Base-by-base conservation (phyloP, 1,284 basidiomycete genomes). In the Puccinia hordei region DNA sequence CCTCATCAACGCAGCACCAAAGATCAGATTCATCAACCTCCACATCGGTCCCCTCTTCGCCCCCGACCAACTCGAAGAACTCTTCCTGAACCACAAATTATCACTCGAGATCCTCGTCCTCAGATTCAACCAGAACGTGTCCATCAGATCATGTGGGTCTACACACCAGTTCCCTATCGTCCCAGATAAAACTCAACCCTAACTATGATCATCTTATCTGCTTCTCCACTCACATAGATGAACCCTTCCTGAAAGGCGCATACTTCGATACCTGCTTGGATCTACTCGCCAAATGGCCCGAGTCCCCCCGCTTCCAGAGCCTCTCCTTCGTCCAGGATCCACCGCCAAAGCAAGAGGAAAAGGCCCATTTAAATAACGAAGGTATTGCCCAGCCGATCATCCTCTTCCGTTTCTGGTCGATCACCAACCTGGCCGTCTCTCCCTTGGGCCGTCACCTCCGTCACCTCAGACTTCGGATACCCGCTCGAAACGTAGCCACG, bases 181-280 rank as follows among this genome's bases (percentile, higher is more conserved):
- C n/a, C n/a, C n/a, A n/a, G n/a, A n/a, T n/a, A n/a, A n/a, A n/a
- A n/a, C n/a, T n/a, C n/a, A n/a, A n/a, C n/a, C n/a, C n/a, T n/a
- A n/a, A n/a, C n/a, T n/a, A n/a, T n/a, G n/a, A n/a, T n/a, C n/a
- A n/a, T n/a, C n/a, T n/a, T n/a, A n/a, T n/a, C n/a, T n/a, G n/a
- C n/a, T n/a, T n/a, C n/a, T n/a, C n/a, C n/a, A n/a, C n/a, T n/a
- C n/a, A n/a, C n/a, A 5, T 24, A 80, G 78, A 80, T 44, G 78
- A 80, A 44, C 78, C 78, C 6, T 80, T 80, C 49, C 27, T 80
- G 8, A 80, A 80, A 73, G 78, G 78, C 33, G 68, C 78, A n/a
- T 80, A 80, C 33, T 80, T 80, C 46, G 78, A 80, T 44, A 15
- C 35, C 15, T 46, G 55, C 19, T 13, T 73, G 8, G 78, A 80